Conservation (phyloP, 179 eudicot species). For the Heliamphora pulchella region DNA sequence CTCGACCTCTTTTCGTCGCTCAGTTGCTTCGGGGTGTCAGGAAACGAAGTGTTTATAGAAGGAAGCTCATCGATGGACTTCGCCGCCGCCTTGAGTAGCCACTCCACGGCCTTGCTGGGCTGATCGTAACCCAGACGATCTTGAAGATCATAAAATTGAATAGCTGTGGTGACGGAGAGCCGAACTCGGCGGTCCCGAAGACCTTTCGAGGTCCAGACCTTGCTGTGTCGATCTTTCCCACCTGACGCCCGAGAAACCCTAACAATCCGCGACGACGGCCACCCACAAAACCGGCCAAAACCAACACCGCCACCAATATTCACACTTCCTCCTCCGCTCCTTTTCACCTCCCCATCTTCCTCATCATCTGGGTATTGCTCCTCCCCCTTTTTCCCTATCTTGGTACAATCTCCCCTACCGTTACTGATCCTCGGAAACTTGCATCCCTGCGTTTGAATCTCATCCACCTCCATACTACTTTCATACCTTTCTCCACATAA, state of each 20-base stretch:
- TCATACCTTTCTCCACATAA: slow-evolving; percentile 32
- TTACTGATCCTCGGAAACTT: slow-evolving; percentile 27
- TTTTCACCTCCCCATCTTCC: slow-evolving; percentile 23
- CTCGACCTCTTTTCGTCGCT: slow-evolving; percentile 35
- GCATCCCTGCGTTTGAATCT: slow-evolving; percentile 23
- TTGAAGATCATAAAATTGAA: slow-evolving; percentile 88
- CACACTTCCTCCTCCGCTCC: slow-evolving; percentile 7
- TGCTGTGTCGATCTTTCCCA: slow-evolving; percentile 94
- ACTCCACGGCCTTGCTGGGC: slow-evolving; percentile 95
- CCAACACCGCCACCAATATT: slow-evolving; percentile 22
- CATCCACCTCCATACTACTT: slow-evolving; percentile 56
- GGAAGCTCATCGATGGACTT: slow-evolving; percentile 79
- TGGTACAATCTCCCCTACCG: slow-evolving; percentile 15
- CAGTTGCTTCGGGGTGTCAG: slow-evolving; percentile 43
- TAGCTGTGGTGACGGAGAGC: slow-evolving; percentile 77
- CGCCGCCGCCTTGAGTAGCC: slow-evolving; percentile 78
- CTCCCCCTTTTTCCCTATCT: slow-evolving; percentile 18
- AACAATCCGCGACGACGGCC: slow-evolving; percentile 75
- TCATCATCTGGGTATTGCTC: not conserved
- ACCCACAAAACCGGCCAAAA: slow-evolving; percentile 28
- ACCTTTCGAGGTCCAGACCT: slow-evolving; percentile 85
- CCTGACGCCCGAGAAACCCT: slow-evolving; percentile 95
- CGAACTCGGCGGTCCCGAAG: slow-evolving; percentile 76
- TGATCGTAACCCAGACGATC: slow-evolving; percentile 84
- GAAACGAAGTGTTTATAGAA: slow-evolving; percentile 41